These are phyloP conservation scores for Physcomitrellopsis africana DNA, from an alignment of 225 moss, liverwort and hornwort genomes.

Conservation along the genomic window DNA sequence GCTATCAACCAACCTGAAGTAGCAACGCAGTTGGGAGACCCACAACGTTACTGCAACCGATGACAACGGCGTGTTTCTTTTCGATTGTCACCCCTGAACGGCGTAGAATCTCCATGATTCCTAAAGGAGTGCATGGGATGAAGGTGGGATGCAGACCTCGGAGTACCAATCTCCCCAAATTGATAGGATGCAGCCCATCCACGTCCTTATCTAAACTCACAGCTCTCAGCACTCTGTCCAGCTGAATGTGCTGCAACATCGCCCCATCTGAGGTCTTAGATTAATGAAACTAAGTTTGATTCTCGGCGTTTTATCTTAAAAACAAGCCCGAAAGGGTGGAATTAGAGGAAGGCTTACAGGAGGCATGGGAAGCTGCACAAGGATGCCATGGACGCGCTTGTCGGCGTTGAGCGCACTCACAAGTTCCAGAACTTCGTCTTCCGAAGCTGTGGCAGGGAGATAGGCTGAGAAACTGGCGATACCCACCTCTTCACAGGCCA, in stretches of 20 bases:
- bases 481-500: slow-evolving; percentile 88
- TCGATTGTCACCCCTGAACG: slow-evolving; percentile 74
- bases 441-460: slow-evolving; percentile 63
- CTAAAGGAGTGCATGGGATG: slow-evolving; percentile 88
- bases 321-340: not conserved
- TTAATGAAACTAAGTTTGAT: not conserved
- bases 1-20: slow-evolving; percentile 59
- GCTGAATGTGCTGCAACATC: slow-evolving; percentile 65
- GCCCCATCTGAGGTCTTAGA: slow-evolving; percentile 16
- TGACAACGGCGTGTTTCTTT: slow-evolving; percentile 83
- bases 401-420: slow-evolving; percentile 68
- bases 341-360: slow-evolving; percentile 40
- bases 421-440: slow-evolving; percentile 68
- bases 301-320: too few relatives aligned
- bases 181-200: slow-evolving; percentile 87
- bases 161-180: slow-evolving; percentile 65
- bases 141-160: slow-evolving; percentile 66
- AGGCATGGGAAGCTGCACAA: slow-evolving; percentile 91
- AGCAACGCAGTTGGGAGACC: slow-evolving; percentile 87
- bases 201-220: slow-evolving; percentile 93
- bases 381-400: slow-evolving; percentile 78
- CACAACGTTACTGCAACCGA: slow-evolving; percentile 83
- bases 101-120: slow-evolving; percentile 74
- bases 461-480: slow-evolving; percentile 63
- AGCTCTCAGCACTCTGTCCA: slow-evolving; percentile 68